phyloP scores from a whole-genome alignment of 192 early-diverging fungal species.

The Lunasporangiospora selenospora region DNA sequence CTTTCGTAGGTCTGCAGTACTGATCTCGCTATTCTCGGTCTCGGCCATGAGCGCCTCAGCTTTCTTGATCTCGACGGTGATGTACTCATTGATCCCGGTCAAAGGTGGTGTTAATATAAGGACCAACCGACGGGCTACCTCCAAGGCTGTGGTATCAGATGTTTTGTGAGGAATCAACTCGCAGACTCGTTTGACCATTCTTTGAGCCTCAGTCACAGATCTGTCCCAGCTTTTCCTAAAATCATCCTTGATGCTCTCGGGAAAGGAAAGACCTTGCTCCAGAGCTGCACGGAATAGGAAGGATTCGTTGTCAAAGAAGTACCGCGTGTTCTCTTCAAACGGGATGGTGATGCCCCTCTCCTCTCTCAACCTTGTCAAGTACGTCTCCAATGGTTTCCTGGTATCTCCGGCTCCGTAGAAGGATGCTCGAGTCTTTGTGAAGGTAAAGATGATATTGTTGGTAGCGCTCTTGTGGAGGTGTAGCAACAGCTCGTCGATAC shows the following conservation, averaged over 20 bases:
- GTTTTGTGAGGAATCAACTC: not conserved
- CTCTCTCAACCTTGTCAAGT: not conserved
- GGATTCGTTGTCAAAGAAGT: slow-evolving; percentile 19
- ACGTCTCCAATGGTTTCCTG: not conserved
- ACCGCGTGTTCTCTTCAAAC: not conserved
- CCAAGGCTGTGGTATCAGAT: slow-evolving; percentile 9
- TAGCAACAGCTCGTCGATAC: slow-evolving; percentile 7
- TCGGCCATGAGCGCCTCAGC: not conserved
- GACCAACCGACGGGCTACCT: slow-evolving; percentile 5
- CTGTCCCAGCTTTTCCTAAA: slow-evolving; percentile 11
- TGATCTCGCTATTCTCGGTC: not conserved
- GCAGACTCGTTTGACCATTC: not conserved
- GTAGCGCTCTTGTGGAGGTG: slow-evolving; percentile 5
- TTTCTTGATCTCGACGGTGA: not conserved
- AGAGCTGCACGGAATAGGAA: slow-evolving; percentile 18
- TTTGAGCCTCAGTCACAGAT: not conserved
- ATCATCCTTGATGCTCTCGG: not conserved
- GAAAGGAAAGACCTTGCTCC: not conserved
- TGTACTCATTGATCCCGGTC: slow-evolving; percentile 10
- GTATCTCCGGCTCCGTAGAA: slow-evolving; percentile 19
- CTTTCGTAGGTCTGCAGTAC: slow-evolving; percentile 2
- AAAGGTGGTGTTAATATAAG: slow-evolving; percentile 5
- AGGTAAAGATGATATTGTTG: slow-evolving; percentile 11
- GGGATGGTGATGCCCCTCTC: not conserved
- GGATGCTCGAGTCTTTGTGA: slow-evolving; percentile 6